A percentile compares a stretch with the other conserved stretches of the same genome.
Conservation (phyloP, 2,329 filamentous ascomycete genomes). For the Fusarium miscanthi region DNA sequence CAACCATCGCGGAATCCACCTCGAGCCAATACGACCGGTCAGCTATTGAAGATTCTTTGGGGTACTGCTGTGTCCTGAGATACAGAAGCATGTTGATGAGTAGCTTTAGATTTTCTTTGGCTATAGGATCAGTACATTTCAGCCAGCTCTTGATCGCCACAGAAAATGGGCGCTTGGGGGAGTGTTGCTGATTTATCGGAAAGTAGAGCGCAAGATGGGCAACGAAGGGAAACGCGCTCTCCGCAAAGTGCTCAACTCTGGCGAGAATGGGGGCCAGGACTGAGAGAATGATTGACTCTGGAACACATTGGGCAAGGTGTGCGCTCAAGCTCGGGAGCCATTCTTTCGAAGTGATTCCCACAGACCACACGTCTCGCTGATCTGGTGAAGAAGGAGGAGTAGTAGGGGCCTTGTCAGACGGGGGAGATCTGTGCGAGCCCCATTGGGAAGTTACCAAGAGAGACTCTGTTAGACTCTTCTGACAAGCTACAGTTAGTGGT, state of each 20-base stretch:
- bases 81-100: slow-evolving; percentile 86
- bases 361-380: slow-evolving; percentile 47
- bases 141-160: slow-evolving; percentile 74
- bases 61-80: slow-evolving; percentile 81
- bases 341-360: slow-evolving; percentile 55
- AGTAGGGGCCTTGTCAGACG: slow-evolving; percentile 57
- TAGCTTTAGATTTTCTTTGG: slow-evolving; percentile 73
- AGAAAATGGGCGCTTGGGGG: slow-evolving; percentile 72
- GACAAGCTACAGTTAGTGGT: slow-evolving; percentile 61
- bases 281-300: slow-evolving; percentile 74
- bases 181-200: slow-evolving; percentile 71
- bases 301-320: slow-evolving; percentile 68
- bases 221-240: slow-evolving; percentile 82
- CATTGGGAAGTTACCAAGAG: slow-evolving; percentile 67
- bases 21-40: slow-evolving; percentile 89
- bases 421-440: slow-evolving; percentile 65
- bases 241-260: slow-evolving; percentile 75
- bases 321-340: slow-evolving; percentile 75
- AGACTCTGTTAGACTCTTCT: slow-evolving; percentile 62
- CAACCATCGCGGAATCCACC: slow-evolving; percentile 77
- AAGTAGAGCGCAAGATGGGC: slow-evolving; percentile 82
- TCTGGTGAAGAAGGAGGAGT: slow-evolving; percentile 10
- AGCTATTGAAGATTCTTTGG: slow-evolving; percentile 80
- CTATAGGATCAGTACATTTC: slow-evolving; percentile 49
- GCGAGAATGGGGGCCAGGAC: slow-evolving; percentile 74